phyloP scores from a whole-genome alignment of 1,139 yeast species.

The Pichia sp. region DNA sequence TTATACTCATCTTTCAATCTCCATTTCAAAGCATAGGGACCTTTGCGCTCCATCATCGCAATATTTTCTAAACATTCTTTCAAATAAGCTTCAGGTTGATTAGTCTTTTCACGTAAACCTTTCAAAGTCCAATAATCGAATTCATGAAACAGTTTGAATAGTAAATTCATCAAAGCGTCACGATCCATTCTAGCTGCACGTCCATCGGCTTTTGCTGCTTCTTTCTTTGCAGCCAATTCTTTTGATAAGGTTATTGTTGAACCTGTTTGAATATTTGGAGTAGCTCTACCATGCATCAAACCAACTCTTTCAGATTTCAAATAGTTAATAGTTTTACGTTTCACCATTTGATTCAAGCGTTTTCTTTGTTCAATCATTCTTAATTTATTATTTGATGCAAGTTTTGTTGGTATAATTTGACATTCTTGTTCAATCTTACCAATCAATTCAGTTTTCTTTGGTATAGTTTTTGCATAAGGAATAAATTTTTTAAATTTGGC shows the following conservation, averaged over 20 bases:
- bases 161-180: slow-evolving; percentile 79
- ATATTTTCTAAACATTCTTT: slow-evolving; percentile 87
- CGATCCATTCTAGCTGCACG: slow-evolving; percentile 93
- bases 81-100: slow-evolving; percentile 90
- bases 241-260: slow-evolving; percentile 59
- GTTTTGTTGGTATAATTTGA: slow-evolving; percentile 71
- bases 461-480: slow-evolving; percentile 74
- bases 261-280: slow-evolving; percentile 67
- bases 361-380: slow-evolving; percentile 42
- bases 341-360: slow-evolving; percentile 31
- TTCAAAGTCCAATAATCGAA: slow-evolving; percentile 96
- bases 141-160: slow-evolving; percentile 86
- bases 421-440: slow-evolving; percentile 94
- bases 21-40: slow-evolving; percentile 92
- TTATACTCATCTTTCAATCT: slow-evolving; percentile 86
- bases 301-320: slow-evolving; percentile 61
- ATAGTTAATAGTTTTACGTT: slow-evolving; percentile 35
- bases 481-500: slow-evolving; percentile 32
- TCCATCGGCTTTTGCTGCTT: slow-evolving; percentile 52
- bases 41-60: slow-evolving; percentile 85
- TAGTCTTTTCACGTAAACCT: slow-evolving; percentile 87
- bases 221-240: slow-evolving; percentile 31
- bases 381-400: slow-evolving; percentile 64
- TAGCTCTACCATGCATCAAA: slow-evolving; percentile 75
- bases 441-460: slow-evolving; percentile 74